These are phyloP conservation scores for Macrolepiota dolichaula DNA, from an alignment of 768 basidiomycete species.

Conservation along the genomic window DNA sequence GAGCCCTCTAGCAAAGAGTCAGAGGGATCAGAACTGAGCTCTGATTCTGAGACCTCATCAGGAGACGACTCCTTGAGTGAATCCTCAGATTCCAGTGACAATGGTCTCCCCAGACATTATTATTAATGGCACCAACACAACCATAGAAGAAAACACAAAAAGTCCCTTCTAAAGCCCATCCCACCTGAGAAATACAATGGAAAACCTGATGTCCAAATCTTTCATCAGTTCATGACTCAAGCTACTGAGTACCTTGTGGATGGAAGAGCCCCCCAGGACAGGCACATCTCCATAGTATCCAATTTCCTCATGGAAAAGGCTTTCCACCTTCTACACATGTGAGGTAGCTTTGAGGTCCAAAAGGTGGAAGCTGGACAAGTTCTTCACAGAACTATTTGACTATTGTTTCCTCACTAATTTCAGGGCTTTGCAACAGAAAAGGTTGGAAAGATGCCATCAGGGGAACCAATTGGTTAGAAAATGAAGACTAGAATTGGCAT, in stretches of 20 bases:
- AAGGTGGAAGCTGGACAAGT: constrained; percentile 21
- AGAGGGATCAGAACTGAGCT: too few relatives aligned
- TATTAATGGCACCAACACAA: too few relatives aligned
- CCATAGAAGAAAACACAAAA: too few relatives aligned
- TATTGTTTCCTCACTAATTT: too few relatives aligned
- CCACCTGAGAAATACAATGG: constrained; percentile 23
- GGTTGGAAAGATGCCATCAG: constrained; percentile 23
- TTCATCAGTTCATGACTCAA: constrained; percentile 24
- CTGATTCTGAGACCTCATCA: too few relatives aligned
- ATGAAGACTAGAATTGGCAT: too few relatives aligned
- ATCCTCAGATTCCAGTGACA: too few relatives aligned
- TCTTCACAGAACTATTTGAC: constrained; percentile 27
- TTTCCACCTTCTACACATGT: constrained; percentile 24
- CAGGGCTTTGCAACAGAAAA: constrained; percentile 20
- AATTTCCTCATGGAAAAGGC: constrained; percentile 27
- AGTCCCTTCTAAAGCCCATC: constrained; percentile 22
- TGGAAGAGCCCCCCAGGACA: constrained; percentile 11
- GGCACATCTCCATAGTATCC: constrained; percentile 19
- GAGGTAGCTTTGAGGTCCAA: too few relatives aligned
- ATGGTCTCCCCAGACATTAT: too few relatives aligned
- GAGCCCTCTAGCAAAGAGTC: too few relatives aligned
- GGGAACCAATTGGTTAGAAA: constrained; percentile 23
- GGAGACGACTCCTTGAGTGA: too few relatives aligned
- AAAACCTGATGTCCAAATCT: too few relatives aligned
- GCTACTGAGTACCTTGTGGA: constrained; percentile 20